Evolutionary conservation across 352 stramenopile genomes (phyloP).

Genomic region (Phytophthora uliginosa): DNA sequence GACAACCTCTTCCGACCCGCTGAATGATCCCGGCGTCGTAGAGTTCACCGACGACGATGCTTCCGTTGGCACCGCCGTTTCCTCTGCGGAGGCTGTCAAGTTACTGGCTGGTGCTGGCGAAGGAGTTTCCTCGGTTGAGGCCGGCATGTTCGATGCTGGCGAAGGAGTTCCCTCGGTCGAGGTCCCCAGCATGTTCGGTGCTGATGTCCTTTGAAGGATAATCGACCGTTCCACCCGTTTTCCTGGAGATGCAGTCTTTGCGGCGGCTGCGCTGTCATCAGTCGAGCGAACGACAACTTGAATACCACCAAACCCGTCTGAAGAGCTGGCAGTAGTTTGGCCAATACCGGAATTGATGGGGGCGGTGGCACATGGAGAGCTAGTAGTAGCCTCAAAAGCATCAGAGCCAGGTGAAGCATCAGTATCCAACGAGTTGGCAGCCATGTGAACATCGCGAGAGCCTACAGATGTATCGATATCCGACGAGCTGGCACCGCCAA

Average conservation of each 20-base stretch:
- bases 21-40: conserved; percentile 10
- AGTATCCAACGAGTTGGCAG: conserved; percentile 20
- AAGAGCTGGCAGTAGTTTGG: conserved; percentile 4
- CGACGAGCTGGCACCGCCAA: conserved; percentile 9
- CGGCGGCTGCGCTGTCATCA: conserved; percentile 6
- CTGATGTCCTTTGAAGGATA: neutral
- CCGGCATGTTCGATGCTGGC: conserved; percentile 9
- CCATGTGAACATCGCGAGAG: conserved; percentile 9
- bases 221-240: conserved; percentile 23
- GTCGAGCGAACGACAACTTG: conserved; percentile 17
- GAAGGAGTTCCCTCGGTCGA: conserved; percentile 9
- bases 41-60: conserved; percentile 22
- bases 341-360: neutral
- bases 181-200: conserved; percentile 4
- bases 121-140: neutral
- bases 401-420: conserved; percentile 21
- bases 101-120: conserved; percentile 7
- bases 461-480: conserved; percentile 18
- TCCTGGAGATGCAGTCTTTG: conserved; percentile 9
- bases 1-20: conserved; percentile 19
- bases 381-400: conserved; percentile 4
- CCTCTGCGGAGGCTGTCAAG: conserved; percentile 2
- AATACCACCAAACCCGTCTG: conserved; percentile 4
- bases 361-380: neutral
- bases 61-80: conserved; percentile 29